These are phyloP conservation scores for Neobulgaria alba DNA, from an alignment of 2,329 filamentous ascomycete genomes.

Conservation along the genomic window DNA sequence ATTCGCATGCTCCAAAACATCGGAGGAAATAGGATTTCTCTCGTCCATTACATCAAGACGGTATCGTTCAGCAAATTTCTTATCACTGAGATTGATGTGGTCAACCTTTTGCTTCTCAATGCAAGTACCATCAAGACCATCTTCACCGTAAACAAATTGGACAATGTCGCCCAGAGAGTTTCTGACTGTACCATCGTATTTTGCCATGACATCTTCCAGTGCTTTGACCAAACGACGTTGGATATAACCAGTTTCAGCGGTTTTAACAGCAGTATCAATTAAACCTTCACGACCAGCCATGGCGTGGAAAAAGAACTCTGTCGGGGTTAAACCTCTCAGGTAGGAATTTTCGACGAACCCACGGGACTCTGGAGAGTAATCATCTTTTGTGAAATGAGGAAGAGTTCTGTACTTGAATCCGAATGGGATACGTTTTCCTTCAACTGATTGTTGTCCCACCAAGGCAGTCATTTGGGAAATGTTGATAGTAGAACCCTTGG, in stretches of 20 bases:
- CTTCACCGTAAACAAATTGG: constrained; percentile 96
- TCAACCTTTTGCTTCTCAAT: constrained; percentile 93
- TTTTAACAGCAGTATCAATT: constrained; percentile 99
- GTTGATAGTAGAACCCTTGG: constrained; percentile 98
- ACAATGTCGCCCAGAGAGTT: constrained; percentile 96
- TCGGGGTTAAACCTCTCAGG: constrained; percentile 85
- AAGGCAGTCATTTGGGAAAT: constrained; percentile 99
- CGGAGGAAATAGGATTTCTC: constrained; percentile 47
- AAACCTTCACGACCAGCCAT: constrained; percentile 99
- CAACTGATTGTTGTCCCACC: constrained; percentile 95
- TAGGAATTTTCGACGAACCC: constrained; percentile 99
- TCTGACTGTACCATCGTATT: constrained; percentile 93
- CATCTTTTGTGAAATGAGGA: constrained; percentile 97
- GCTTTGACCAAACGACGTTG: constrained; percentile 98
- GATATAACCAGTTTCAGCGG: constrained; percentile 97
- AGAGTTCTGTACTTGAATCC: constrained; percentile 97
- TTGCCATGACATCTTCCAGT: constrained; percentile 92
- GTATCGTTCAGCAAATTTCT: constrained; percentile 72
- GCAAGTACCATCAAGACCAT: constrained; percentile 84
- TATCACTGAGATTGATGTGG: constrained; percentile 70
- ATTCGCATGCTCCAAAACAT: constrained; percentile 76
- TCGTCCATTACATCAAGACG: constrained; percentile 78
- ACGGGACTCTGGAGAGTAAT: constrained; percentile 93
- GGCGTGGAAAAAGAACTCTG: constrained; percentile 99
- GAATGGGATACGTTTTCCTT: constrained; percentile 97